Conservation (phyloP, 148 eudicot genomes). For the Fagopyrum homotropicum region DNA sequence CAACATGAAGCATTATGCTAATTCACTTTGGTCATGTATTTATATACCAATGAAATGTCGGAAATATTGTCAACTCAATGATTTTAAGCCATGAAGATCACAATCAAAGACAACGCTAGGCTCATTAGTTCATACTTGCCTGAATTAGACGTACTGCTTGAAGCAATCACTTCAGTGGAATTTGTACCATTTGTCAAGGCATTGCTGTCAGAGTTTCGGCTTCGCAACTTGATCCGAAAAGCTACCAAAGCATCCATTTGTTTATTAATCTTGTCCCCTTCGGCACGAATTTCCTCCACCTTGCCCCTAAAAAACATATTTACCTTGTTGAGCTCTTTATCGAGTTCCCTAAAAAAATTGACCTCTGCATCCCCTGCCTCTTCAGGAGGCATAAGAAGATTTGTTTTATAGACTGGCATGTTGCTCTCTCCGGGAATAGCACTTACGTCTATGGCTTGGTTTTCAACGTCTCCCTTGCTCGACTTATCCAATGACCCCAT, state of each 20-base stretch:
- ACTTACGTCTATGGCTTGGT: constrained; percentile 51
- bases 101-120: not conserved
- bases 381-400: constrained; percentile 38
- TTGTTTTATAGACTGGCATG: constrained; percentile 53
- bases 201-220: constrained; percentile 27
- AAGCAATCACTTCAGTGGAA: not conserved
- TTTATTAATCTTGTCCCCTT: constrained; percentile 42
- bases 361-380: constrained; percentile 52
- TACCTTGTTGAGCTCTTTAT: constrained; percentile 73
- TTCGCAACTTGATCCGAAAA: constrained; percentile 46
- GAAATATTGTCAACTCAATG: not conserved
- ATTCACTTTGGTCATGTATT: not conserved
- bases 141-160: not conserved
- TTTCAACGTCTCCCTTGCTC: constrained; percentile 43
- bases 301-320: constrained; percentile 50
- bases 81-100: not conserved
- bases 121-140: not conserved
- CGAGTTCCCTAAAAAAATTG: constrained; percentile 53
- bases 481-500: constrained; percentile 1
- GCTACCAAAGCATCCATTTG: constrained; percentile 78
- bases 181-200: not conserved
- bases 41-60: too few relatives aligned
- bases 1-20: not conserved
- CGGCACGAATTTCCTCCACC: constrained; percentile 44
- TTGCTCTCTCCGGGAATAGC: constrained; percentile 32